phyloP scores from a whole-genome alignment of 148 eudicot species.

The Agrostemma githago region DNA sequence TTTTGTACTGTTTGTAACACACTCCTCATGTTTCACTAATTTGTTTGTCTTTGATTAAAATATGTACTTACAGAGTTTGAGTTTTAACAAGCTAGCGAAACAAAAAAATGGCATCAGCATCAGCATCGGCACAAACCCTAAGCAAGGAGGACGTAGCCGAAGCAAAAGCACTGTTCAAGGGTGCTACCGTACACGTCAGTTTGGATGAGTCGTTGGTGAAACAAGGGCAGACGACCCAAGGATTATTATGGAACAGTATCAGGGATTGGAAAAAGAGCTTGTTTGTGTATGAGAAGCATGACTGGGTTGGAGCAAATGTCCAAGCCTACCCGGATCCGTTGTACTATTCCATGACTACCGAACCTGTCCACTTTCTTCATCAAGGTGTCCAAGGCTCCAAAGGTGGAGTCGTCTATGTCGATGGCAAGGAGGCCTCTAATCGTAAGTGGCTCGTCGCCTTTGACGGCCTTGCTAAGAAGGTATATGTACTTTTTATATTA shows the following conservation, averaged over 20 bases:
- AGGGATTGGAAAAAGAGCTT: background rate
- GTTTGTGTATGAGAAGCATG: background rate
- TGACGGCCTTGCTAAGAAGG: background rate
- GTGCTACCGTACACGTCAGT: no score
- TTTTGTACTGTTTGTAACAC: no score
- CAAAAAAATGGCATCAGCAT: no score
- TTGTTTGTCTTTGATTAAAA: no score
- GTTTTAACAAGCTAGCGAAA: no score
- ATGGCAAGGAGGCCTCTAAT: background rate
- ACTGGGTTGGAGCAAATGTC: background rate
- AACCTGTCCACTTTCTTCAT: background rate
- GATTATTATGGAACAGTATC: background rate
- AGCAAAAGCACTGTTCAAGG: no score
- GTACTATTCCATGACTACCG: background rate
- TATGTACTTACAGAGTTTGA: no score
- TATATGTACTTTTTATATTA: background rate
- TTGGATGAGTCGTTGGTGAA: no score
- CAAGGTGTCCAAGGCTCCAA: background rate
- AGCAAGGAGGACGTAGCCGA: no score
- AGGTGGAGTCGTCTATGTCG: background rate
- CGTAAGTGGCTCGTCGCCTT: conserved; percentile 4
- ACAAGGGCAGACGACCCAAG: background rate
- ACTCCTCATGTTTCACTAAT: no score
- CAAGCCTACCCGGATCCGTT: background rate
- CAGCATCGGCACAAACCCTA: no score